Percentiles rank a stretch among this genome's conserved stretches.
These are phyloP conservation scores for Lodderomyces theae DNA, from an alignment of 1,139 yeast genomes.

Conservation along the genomic window DNA sequence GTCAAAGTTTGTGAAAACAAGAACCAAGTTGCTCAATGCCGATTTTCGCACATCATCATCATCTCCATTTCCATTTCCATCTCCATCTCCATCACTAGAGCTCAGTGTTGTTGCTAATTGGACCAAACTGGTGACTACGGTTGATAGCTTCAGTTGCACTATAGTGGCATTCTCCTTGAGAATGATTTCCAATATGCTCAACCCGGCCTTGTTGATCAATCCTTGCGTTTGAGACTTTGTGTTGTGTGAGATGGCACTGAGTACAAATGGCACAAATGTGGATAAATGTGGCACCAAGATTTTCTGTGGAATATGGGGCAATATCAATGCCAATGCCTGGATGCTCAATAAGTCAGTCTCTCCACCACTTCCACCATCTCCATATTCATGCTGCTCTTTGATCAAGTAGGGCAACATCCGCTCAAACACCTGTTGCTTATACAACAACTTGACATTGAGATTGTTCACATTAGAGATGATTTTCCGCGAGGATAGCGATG, in stretches of 20 bases:
- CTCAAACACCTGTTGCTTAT: conserved; percentile 76
- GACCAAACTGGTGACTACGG: conserved; percentile 56
- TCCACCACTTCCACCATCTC: conserved; percentile 16
- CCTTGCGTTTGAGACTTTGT: background rate
- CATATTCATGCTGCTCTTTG: too few species aligned
- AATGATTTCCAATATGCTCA: conserved; percentile 52
- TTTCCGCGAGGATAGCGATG: conserved; percentile 14
- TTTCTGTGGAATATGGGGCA: conserved; percentile 48
- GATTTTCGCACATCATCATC: conserved; percentile 48
- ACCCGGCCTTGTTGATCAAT: conserved; percentile 56
- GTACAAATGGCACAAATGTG: conserved; percentile 64
- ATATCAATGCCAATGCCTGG: conserved; percentile 62
- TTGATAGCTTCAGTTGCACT: conserved; percentile 46
- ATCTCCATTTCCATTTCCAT: too few species aligned
- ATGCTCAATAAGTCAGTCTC: conserved; percentile 25
- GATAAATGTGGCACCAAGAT: conserved; percentile 41
- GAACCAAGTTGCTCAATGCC: conserved; percentile 13
- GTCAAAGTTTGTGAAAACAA: conserved; percentile 12
- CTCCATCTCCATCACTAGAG: too few species aligned
- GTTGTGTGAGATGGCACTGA: conserved; percentile 50
- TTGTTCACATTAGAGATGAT: conserved; percentile 51
- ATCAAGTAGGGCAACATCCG: conserved; percentile 52
- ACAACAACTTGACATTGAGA: conserved; percentile 60
- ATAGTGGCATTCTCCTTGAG: conserved; percentile 43
- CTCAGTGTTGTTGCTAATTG: conserved; percentile 25